Percentiles rank a stretch among this genome's conserved stretches.
Evolutionary conservation across 768 basidiomycete genomes (phyloP).

Genomic region (Tylopilus sp.): DNA sequence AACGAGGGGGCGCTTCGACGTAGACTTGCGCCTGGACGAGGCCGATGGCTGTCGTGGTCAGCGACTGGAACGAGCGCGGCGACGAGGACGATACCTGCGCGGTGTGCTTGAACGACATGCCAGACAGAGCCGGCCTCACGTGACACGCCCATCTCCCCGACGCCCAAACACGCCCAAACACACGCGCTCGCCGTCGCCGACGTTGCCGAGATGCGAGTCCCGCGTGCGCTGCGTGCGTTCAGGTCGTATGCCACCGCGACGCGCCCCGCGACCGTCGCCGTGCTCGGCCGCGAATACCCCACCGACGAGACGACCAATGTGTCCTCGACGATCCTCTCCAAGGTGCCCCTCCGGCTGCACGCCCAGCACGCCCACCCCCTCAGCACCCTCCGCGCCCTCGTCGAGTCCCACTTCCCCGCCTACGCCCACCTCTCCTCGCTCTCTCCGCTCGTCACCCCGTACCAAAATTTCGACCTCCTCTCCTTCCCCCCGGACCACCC

Average conservation of each 20-base stretch:
- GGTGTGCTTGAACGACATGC: constrained; percentile 19
- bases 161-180: constrained; percentile 19
- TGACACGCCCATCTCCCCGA: neutral
- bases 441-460: constrained; percentile 86
- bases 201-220: constrained; percentile 17
- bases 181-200: constrained; percentile 10
- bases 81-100: constrained; percentile 20
- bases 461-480: constrained; percentile 94
- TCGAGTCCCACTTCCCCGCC: constrained; percentile 80
- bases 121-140: constrained; percentile 1
- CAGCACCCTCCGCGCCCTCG: constrained; percentile 74
- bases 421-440: constrained; percentile 73
- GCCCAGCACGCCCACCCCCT: constrained; percentile 78
- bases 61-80: neutral
- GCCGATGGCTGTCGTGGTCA: constrained; percentile 21
- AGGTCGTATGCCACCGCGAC: constrained; percentile 13
- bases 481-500: constrained; percentile 94
- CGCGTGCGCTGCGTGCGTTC: constrained; percentile 1
- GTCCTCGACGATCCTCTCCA: constrained; percentile 79
- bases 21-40: constrained; percentile 16
- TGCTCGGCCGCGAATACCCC: constrained; percentile 65
- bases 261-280: constrained; percentile 35
- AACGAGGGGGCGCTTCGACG: constrained; percentile 25
- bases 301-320: constrained; percentile 84
- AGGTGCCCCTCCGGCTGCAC: constrained; percentile 75